Conservation (phyloP, 768 basidiomycete species). For the Rhizopogon salebrosus region DNA sequence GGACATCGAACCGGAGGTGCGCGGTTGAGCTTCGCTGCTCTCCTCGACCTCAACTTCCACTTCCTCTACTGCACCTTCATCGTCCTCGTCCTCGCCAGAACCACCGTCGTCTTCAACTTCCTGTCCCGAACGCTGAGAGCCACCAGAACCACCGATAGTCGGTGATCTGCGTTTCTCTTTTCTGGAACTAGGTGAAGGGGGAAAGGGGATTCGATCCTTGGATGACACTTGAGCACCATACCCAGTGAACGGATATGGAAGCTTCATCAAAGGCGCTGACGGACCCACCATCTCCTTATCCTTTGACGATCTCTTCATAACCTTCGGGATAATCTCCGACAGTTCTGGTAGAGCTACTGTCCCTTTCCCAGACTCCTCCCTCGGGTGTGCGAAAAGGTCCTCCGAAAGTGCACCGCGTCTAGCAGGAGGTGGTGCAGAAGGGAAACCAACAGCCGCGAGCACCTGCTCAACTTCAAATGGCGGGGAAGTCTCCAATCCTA, state of each 20-base stretch:
- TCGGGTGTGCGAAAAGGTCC: conserved; percentile 60
- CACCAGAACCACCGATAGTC: conserved; percentile 22
- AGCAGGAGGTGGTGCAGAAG: conserved; percentile 43
- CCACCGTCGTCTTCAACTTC: conserved; percentile 21
- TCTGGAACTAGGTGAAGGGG: conserved; percentile 49
- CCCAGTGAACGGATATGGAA: conserved; percentile 71
- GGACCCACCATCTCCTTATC: conserved; percentile 39
- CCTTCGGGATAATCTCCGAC: conserved; percentile 39
- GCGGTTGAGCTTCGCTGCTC: conserved; percentile 50
- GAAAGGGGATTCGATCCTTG: conserved; percentile 69
- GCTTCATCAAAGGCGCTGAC: conserved; percentile 39
- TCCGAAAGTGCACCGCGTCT: conserved; percentile 54
- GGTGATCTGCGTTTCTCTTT: conserved; percentile 32
- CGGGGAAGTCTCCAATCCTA: conserved; percentile 28
- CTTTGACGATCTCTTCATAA: conserved; percentile 40
- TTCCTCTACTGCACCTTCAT: conserved; percentile 41
- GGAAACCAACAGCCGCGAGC: conserved; percentile 54
- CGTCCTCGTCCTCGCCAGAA: conserved; percentile 30
- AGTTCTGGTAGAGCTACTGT: conserved; percentile 25
- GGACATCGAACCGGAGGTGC: conserved; percentile 80
- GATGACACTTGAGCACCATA: conserved; percentile 58
- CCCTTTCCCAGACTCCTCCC: conserved; percentile 21
- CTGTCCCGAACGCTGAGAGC: conserved; percentile 25
- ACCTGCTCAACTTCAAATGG: conserved; percentile 49
- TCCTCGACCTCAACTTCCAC: conserved; percentile 32